These are phyloP conservation scores for Recurvomyces mirabilis DNA, from an alignment of 495 filamentous ascomycete species.

Conservation along the genomic window DNA sequence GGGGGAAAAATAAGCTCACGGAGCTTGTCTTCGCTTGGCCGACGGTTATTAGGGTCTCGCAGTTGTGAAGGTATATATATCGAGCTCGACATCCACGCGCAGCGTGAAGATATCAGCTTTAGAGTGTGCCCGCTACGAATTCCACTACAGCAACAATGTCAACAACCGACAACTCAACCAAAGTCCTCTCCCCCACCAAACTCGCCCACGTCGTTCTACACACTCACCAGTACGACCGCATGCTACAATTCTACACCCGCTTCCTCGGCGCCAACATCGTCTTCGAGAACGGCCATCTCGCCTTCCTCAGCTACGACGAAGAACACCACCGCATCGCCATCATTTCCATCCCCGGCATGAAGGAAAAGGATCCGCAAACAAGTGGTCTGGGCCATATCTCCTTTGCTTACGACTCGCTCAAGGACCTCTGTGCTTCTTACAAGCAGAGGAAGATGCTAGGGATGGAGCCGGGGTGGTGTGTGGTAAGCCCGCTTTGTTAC, in stretches of 20 bases:
- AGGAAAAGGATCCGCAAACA: conserved; percentile 22
- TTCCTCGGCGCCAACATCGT: conserved; percentile 27
- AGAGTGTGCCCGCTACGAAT: no score
- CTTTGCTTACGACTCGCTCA: conserved; percentile 11
- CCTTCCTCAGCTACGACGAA: conserved; percentile 20
- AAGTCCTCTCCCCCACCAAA: conserved; percentile 8
- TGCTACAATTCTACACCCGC: conserved; percentile 31
- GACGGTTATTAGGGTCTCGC: no score
- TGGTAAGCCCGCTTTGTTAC: conserved; percentile 16
- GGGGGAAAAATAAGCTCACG: no score
- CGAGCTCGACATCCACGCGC: no score
- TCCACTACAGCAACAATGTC: no score
- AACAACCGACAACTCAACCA: no score
- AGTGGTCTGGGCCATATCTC: conserved; percentile 13
- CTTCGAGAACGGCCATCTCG: neutral
- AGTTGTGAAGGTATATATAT: no score
- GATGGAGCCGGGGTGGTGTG: conserved; percentile 36
- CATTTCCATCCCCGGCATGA: conserved; percentile 11
- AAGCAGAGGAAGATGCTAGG: conserved; percentile 26
- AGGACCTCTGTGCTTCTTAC: conserved; percentile 23
- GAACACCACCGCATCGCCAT: conserved; percentile 24
- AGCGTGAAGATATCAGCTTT: no score
- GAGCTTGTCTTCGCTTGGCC: no score
- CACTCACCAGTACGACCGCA: conserved; percentile 10
- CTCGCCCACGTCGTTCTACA: conserved; percentile 14